Evolutionary conservation across 2,329 filamentous ascomycete genomes (phyloP).

Genomic region (Penicillium sp.): DNA sequence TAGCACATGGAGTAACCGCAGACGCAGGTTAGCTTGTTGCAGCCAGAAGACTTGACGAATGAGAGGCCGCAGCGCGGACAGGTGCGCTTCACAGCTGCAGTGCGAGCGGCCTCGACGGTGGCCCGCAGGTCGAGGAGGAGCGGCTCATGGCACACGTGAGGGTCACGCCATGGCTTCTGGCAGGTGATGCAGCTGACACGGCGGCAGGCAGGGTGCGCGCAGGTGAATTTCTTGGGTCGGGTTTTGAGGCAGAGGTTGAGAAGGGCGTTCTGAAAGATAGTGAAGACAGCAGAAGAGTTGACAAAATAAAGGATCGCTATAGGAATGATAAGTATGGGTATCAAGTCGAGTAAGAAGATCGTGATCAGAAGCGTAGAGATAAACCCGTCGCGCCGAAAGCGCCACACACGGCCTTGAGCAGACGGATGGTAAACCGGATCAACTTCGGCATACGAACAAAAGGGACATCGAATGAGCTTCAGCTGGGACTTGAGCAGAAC

Average conservation of each 20-base stretch:
- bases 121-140: slow-evolving; percentile 72
- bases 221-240: slow-evolving; percentile 68
- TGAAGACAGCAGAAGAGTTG: slow-evolving; percentile 44
- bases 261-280: slow-evolving; percentile 53
- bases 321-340: slow-evolving; percentile 44
- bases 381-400: slow-evolving; percentile 49
- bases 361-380: slow-evolving; percentile 46
- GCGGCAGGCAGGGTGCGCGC: slow-evolving; percentile 59
- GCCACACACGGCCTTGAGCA: slow-evolving; percentile 47
- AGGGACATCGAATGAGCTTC: slow-evolving; percentile 74
- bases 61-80: slow-evolving; percentile 84
- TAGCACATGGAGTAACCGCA: slow-evolving; percentile 99
- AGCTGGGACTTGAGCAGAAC: slow-evolving; percentile 63
- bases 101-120: slow-evolving; percentile 86
- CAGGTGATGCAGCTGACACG: slow-evolving; percentile 73
- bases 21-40: slow-evolving; percentile 91
- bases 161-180: slow-evolving; percentile 71
- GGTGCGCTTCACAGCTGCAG: slow-evolving; percentile 85
- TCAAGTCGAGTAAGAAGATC: slow-evolving; percentile 38
- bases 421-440: slow-evolving; percentile 64
- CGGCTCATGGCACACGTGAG: slow-evolving; percentile 83
- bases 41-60: slow-evolving; percentile 87
- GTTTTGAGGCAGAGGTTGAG: slow-evolving; percentile 60
- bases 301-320: slow-evolving; percentile 48
- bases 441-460: slow-evolving; percentile 82